Evolutionary conservation across 148 eudicot species (phyloP), one percentile per base, ranked within the genome.

Genomic region (Simmondsia chinensis): DNA sequence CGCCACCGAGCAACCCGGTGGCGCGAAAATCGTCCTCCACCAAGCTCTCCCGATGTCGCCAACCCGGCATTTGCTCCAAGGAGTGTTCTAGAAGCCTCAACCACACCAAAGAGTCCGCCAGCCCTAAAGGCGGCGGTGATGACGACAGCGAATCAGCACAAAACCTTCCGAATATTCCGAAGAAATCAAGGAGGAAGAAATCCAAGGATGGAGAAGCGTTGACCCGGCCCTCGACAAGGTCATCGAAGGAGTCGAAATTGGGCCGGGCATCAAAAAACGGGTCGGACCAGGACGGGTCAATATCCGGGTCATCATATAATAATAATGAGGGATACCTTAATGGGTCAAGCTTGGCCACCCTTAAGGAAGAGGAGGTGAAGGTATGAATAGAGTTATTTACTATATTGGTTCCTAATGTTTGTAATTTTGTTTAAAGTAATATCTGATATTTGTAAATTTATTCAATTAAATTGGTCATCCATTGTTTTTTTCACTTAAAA

Each of bases 111-210:
- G 64, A 34, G 33, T 5, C 7, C 43, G 37, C 21, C 4, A 63
- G 31, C n/a, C 54, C 68, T 6, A 24, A 17, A 40, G 31, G 32
- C 15, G 48, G 45, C 14, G n/a, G n/a, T n/a, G n/a, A n/a, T n/a
- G n/a, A n/a, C n/a, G 36, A 48, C 37, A 26, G 56, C 4, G 47
- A 70, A 1, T 25, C 33, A 7, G 30, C 69, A 6, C 41, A 47
- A 16, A 26, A 11, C 23, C 64, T 53, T 41, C 77, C 85, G 0
- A 74, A 83, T 25, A 56, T 72, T 52, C 83, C 83, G 0, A 83
- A 79, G 54, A 78, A 76, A 39, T 48, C 83, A 2, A 56, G 77
- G 3, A 54, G 76, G 52, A 83, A 76, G 63, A 83, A 79, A 50
- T 63, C 94, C 3, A 83, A 76, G 61, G 80, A 79, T 8, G 38